phyloP scores from a whole-genome alignment of 2,329 filamentous ascomycete genomes.

The Aspergillus cejpii region DNA sequence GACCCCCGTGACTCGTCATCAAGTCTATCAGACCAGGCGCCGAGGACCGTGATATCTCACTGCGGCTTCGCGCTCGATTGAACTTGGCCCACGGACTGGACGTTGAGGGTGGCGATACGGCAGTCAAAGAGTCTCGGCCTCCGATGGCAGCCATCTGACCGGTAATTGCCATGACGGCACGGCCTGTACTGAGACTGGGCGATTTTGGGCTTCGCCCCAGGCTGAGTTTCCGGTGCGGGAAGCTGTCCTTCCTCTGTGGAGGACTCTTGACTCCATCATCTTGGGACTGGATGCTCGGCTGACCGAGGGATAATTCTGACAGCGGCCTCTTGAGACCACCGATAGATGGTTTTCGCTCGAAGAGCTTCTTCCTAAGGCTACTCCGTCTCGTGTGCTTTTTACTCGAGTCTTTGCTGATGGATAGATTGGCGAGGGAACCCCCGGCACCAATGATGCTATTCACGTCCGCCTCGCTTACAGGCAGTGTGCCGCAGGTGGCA shows the following conservation, averaged over 20 bases:
- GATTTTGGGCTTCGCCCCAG: conserved; percentile 34
- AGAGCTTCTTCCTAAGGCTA: conserved; percentile 43
- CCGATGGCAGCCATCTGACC: conserved; percentile 43
- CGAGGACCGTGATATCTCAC: conserved; percentile 46
- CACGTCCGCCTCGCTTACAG: conserved; percentile 48
- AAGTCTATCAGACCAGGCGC: conserved; percentile 46
- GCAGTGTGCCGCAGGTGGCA: conserved; percentile 50
- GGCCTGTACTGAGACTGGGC: conserved; percentile 35
- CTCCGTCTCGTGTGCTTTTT: conserved; percentile 41
- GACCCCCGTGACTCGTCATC: conserved; percentile 53
- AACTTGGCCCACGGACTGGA: conserved; percentile 44
- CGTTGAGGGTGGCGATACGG: conserved; percentile 36
- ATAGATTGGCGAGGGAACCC: conserved; percentile 41
- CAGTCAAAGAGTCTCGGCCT: conserved; percentile 53
- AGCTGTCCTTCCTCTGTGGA: conserved; percentile 28
- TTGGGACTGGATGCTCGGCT: conserved; percentile 24
- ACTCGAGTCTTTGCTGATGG: conserved; percentile 30
- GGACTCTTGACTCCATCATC: conserved; percentile 15
- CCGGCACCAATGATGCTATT: conserved; percentile 42
- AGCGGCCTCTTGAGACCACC: conserved; percentile 42
- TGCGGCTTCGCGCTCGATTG: conserved; percentile 51
- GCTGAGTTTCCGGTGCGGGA: conserved; percentile 35
- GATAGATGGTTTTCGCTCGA: conserved; percentile 38
- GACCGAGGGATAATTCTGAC: conserved; percentile 27
- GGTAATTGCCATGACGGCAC: conserved; percentile 42